Evolutionary conservation across 176 grass and related monocot genomes (phyloP).

Genomic region (Bolboschoenus planiculmis): DNA sequence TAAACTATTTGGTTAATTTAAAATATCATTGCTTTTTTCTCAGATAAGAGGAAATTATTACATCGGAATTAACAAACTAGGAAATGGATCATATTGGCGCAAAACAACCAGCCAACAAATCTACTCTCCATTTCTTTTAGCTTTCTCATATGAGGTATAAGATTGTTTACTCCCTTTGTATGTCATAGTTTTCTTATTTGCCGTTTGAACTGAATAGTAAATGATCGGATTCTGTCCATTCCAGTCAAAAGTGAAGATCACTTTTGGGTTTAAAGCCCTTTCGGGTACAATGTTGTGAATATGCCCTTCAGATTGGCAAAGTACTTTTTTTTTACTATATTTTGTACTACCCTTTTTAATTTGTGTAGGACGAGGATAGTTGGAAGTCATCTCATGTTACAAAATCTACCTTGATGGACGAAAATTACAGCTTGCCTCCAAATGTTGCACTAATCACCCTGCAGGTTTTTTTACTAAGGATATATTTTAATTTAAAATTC

Average conservation of each 20-base stretch:
- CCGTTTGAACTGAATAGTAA: neutral
- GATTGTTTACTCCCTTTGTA: neutral
- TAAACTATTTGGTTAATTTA: neutral
- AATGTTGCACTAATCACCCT: constrained; percentile 84
- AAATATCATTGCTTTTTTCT: neutral
- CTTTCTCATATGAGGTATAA: constrained; percentile 72
- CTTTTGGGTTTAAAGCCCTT: neutral
- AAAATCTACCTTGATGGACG: constrained; percentile 44
- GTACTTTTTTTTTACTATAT: neutral
- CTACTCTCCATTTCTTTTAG: constrained; percentile 83
- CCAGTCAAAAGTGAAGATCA: neutral
- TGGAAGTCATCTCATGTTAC: constrained; percentile 51
- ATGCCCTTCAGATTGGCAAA: neutral
- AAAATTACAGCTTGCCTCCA: constrained; percentile 69
- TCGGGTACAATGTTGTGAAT: neutral
- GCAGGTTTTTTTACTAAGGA: constrained; percentile 38
- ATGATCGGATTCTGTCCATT: neutral
- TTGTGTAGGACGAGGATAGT: constrained; percentile 49
- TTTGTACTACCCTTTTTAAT: neutral
- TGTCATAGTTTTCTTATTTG: neutral
- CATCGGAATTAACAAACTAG: constrained; percentile 51
- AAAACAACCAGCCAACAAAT: constrained; percentile 69
- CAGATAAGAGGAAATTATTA: constrained; percentile 78
- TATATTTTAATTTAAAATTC: neutral
- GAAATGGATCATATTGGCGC: constrained; percentile 70